phyloP scores from a whole-genome alignment of 2,329 filamentous ascomycete species.

The Chrysosporium queenslandicum region DNA sequence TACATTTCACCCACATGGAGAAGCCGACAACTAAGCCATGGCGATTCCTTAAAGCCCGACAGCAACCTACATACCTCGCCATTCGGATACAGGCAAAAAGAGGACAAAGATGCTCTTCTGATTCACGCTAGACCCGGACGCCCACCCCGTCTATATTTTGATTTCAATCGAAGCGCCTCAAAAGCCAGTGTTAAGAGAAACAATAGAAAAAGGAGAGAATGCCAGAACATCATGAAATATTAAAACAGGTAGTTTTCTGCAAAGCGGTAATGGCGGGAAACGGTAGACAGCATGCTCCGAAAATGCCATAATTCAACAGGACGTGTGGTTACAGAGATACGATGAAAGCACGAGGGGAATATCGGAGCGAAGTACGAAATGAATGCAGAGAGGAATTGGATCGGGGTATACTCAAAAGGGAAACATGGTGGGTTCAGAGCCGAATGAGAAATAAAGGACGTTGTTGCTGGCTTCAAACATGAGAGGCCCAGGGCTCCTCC shows the following conservation, averaged over 20 bases:
- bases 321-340: neutral
- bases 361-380: neutral
- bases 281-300: slow-evolving; percentile 7
- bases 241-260: neutral
- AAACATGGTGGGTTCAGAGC: neutral
- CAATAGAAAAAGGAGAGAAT: neutral
- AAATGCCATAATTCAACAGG: neutral
- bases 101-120: neutral
- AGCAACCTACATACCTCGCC: neutral
- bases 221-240: neutral
- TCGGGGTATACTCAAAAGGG: neutral
- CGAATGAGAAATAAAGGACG: neutral
- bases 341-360: neutral
- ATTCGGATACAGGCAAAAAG: neutral
- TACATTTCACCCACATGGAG: neutral
- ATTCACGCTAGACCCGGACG: neutral
- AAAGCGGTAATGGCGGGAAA: neutral
- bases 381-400: neutral
- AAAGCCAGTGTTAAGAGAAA: neutral
- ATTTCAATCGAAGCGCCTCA: neutral
- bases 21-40: neutral
- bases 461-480: neutral
- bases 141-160: slow-evolving; percentile 3
- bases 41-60: neutral
- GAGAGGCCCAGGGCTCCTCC: slow-evolving; percentile 11